A percentile compares a stretch with the other conserved stretches of the same genome.
Conservation (phyloP, 129 eudicot species). For the Artemisia tridentata region DNA sequence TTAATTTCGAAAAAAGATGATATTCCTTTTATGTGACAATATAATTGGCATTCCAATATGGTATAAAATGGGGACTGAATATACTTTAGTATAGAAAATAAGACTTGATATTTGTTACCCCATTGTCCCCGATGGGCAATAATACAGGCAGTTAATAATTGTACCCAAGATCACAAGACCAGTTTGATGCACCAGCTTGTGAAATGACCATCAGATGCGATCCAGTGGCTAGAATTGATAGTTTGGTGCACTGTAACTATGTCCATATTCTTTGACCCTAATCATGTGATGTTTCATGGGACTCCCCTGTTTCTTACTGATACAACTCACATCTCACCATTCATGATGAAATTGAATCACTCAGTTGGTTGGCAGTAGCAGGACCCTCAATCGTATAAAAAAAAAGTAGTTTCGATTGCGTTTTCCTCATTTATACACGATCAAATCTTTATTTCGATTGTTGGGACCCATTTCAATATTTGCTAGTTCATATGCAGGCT, state of each 20-base stretch:
- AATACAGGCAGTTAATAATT: background rate
- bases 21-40: background rate
- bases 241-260: conserved; percentile 12
- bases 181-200: background rate
- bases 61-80: background rate
- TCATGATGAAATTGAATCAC: no score
- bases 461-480: no score
- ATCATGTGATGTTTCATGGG: conserved; percentile 26
- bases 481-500: no score
- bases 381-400: no score
- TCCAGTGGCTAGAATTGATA: conserved; percentile 3
- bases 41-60: background rate
- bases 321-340: conserved; percentile 13
- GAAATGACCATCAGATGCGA: background rate
- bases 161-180: background rate
- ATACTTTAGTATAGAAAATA: background rate
- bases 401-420: no score
- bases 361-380: no score
- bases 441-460: no score
- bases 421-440: no score
- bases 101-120: background rate
- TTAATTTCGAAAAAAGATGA: background rate
- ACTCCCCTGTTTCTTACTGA: conserved; percentile 15
- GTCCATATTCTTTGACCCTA: conserved; percentile 11
- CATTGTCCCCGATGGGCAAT: background rate